A percentile compares a stretch with the other conserved stretches of the same genome.
These are phyloP conservation scores for Boechera retrofracta DNA, from an alignment of 345 rosid genomes.

Conservation along the genomic window DNA sequence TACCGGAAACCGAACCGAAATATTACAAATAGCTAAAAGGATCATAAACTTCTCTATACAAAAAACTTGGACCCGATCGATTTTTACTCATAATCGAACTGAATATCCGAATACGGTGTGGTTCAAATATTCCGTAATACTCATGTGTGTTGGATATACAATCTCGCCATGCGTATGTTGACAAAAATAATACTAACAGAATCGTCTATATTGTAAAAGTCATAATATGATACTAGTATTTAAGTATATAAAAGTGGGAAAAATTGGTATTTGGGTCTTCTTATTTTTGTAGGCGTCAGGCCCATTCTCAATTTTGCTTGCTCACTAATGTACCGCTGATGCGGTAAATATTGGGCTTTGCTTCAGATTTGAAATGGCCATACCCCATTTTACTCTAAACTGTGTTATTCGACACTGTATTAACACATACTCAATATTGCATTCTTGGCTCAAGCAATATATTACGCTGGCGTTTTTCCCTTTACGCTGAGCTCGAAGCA, in stretches of 20 bases:
- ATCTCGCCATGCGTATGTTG: constrained; percentile 6
- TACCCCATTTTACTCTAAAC: neutral
- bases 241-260: neutral
- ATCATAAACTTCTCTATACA: no score
- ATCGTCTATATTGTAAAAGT: neutral
- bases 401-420: no score
- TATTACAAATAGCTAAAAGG: no score
- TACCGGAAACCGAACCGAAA: no score
- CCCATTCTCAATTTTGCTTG: constrained; percentile 3
- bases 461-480: neutral
- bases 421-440: no score
- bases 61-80: no score
- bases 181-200: neutral
- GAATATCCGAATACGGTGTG: no score
- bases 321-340: constrained; percentile 6
- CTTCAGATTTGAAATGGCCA: neutral
- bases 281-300: neutral
- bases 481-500: neutral
- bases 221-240: no score
- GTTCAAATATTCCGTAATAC: neutral
- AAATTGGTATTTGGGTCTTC: neutral
- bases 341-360: neutral
- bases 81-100: no score
- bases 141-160: no score
- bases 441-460: no score